phyloP scores from a whole-genome alignment of 108 stramenopile genomes.

The Conticribra guillardii region DNA sequence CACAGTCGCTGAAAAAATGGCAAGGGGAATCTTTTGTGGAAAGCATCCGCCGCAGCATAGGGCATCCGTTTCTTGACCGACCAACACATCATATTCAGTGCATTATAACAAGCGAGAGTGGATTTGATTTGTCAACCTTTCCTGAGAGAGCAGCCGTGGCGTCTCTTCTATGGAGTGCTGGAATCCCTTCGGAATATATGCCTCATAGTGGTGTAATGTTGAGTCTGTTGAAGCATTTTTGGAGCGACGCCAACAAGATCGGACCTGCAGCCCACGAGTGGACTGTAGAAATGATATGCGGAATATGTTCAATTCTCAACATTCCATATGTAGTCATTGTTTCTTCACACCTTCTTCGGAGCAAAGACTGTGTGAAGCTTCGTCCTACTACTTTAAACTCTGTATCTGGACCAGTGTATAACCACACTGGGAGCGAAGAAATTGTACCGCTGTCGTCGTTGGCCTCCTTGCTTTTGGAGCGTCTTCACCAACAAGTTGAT shows the following conservation, averaged over 20 bases:
- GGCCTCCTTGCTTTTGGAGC: constrained; percentile 54
- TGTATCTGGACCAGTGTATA: constrained; percentile 26
- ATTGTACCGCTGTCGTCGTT: constrained; percentile 55
- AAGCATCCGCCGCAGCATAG: constrained; percentile 62
- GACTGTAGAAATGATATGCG: constrained; percentile 73
- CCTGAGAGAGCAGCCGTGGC: constrained; percentile 65
- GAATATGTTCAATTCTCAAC: constrained; percentile 66
- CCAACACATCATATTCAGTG: constrained; percentile 49
- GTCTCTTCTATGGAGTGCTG: constrained; percentile 64
- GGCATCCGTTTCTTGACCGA: constrained; percentile 57
- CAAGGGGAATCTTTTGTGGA: constrained; percentile 32
- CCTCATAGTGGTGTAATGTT: constrained; percentile 69
- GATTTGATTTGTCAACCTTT: constrained; percentile 57
- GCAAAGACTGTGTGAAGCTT: constrained; percentile 72
- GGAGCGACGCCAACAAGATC: constrained; percentile 10
- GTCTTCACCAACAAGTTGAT: constrained; percentile 21
- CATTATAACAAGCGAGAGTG: constrained; percentile 67
- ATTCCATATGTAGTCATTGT: constrained; percentile 85
- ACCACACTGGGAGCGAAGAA: constrained; percentile 50
- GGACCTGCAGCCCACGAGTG: constrained; percentile 38
- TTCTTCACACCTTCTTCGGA: constrained; percentile 70
- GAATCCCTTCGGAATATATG: constrained; percentile 79
- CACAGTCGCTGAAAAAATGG: constrained; percentile 16
- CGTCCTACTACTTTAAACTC: constrained; percentile 40
- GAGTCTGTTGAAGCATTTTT: constrained; percentile 54